Evolutionary conservation across 768 basidiomycete species (phyloP).

Genomic region (Tulasnella sp.): DNA sequence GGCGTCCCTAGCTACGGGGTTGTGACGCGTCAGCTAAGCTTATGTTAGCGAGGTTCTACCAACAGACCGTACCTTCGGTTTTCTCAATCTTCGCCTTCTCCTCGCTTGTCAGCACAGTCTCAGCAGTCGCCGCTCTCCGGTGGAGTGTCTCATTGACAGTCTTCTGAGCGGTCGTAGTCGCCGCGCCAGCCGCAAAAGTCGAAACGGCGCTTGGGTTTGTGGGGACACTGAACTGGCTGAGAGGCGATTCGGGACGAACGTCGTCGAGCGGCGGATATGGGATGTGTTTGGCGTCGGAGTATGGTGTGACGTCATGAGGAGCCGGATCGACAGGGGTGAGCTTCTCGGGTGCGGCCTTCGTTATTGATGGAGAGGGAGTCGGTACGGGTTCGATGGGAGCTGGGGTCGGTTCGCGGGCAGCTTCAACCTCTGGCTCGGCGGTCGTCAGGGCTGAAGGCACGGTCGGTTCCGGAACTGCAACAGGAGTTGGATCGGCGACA

Average conservation of each 20-base stretch:
- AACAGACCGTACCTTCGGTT: background rate
- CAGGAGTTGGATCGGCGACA: background rate
- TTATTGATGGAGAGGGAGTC: background rate
- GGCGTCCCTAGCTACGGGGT: slow-evolving; percentile 50
- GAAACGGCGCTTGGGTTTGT: background rate
- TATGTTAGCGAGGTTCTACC: background rate
- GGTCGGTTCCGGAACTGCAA: background rate
- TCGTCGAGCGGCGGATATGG: background rate
- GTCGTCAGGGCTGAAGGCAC: background rate
- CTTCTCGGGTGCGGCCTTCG: background rate
- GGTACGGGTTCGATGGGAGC: background rate
- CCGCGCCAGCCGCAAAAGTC: background rate
- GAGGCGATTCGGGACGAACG: background rate
- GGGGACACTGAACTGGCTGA: background rate
- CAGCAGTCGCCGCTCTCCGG: background rate
- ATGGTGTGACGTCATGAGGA: slow-evolving; percentile 3
- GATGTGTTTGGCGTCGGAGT: background rate
- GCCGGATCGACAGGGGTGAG: slow-evolving; percentile 4
- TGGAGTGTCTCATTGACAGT: background rate
- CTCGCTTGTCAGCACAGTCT: background rate
- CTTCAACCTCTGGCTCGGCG: background rate
- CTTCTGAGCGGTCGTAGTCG: background rate
- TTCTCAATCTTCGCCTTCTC: slow-evolving; percentile 3
- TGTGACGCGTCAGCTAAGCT: background rate
- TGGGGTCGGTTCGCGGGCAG: background rate